A percentile compares a stretch with the other conserved stretches of the same genome.
Conservation (phyloP, 2,329 filamentous ascomycete species). For the Fusarium mexicanum region DNA sequence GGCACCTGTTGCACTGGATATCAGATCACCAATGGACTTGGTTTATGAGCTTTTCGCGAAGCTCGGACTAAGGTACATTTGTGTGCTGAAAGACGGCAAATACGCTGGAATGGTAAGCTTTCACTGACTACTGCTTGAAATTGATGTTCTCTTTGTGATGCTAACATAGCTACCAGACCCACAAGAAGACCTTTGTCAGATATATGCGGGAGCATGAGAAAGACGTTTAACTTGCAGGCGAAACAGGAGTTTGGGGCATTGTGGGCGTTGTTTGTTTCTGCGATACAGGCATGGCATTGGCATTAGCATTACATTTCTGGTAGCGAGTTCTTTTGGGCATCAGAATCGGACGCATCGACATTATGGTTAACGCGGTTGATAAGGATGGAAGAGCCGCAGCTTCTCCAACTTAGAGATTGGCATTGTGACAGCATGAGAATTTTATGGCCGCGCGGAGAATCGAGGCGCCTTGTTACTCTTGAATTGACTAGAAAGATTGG, state of each 20-base stretch:
- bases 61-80: constrained; percentile 90
- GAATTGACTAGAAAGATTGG: background rate
- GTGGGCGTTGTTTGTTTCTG: constrained; percentile 14
- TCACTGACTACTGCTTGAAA: background rate
- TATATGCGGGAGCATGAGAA: constrained; percentile 88
- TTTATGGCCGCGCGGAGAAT: background rate
- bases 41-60: constrained; percentile 98
- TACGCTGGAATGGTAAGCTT: constrained; percentile 87
- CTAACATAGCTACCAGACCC: constrained; percentile 63
- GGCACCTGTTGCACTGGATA: constrained; percentile 88
- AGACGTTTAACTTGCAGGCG: constrained; percentile 38
- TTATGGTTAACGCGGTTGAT: background rate
- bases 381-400: background rate
- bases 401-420: background rate
- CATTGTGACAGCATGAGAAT: constrained; percentile 1
- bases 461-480: background rate
- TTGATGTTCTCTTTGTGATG: background rate
- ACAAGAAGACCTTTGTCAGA: constrained; percentile 97
- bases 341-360: background rate
- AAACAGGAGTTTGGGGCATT: constrained; percentile 10
- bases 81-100: constrained; percentile 83
- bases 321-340: constrained; percentile 25
- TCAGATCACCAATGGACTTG: constrained; percentile 89
- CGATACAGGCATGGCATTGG: constrained; percentile 21
- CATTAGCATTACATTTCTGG: constrained; percentile 15